Conservation (phyloP, 768 basidiomycete genomes). For the Boletellus ananiceps region DNA sequence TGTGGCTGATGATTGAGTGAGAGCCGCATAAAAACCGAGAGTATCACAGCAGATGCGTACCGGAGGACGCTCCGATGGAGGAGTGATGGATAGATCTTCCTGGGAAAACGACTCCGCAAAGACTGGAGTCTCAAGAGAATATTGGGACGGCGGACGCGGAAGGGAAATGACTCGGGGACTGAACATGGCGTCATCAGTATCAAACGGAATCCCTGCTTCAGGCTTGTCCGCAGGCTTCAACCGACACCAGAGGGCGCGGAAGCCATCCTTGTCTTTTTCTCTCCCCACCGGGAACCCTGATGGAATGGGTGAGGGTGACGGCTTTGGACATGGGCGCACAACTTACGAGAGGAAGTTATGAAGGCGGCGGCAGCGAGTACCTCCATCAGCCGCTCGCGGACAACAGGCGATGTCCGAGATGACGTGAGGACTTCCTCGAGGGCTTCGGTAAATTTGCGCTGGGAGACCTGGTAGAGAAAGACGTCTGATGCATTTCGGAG, state of each 20-base stretch:
- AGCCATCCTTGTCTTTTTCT: slow-evolving; percentile 44
- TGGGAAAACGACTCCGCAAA: slow-evolving; percentile 34
- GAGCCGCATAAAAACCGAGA: not conserved
- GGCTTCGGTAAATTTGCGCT: slow-evolving; percentile 75
- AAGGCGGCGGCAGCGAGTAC: slow-evolving; percentile 81
- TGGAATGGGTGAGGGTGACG: not conserved
- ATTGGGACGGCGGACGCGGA: slow-evolving; percentile 28
- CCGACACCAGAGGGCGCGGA: slow-evolving; percentile 73
- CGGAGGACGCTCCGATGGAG: slow-evolving; percentile 23
- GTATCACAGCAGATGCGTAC: slow-evolving; percentile 10
- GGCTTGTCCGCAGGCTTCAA: slow-evolving; percentile 79
- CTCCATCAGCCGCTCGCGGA: slow-evolving; percentile 73
- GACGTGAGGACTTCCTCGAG: slow-evolving; percentile 69
- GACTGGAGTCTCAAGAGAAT: slow-evolving; percentile 33
- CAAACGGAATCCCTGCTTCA: slow-evolving; percentile 77
- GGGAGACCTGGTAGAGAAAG: slow-evolving; percentile 65
- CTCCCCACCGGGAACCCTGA: slow-evolving; percentile 23
- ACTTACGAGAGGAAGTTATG: slow-evolving; percentile 28
- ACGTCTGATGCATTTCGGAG: slow-evolving; percentile 71
- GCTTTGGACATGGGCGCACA: not conserved
- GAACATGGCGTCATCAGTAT: slow-evolving; percentile 77
- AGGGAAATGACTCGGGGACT: slow-evolving; percentile 49
- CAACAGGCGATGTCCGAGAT: slow-evolving; percentile 68
- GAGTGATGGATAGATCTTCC: slow-evolving; percentile 24
- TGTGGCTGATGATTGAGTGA: slow-evolving; percentile 3